Evolutionary conservation across 306 rosid species (phyloP), one percentile per base, ranked within the genome.

Genomic region (Senna siamea): DNA sequence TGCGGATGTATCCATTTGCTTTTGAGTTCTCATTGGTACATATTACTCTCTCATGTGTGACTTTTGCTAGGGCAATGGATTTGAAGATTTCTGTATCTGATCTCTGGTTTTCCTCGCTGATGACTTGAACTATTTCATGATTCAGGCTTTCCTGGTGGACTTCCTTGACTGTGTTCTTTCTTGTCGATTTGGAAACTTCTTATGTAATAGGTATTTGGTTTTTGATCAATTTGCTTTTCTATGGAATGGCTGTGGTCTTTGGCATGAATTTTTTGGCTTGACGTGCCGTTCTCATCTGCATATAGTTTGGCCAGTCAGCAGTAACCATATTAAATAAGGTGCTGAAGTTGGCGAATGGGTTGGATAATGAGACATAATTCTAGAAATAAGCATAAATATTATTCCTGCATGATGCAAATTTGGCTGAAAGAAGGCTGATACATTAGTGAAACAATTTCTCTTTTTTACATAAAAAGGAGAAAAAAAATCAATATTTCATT

Each of bases 181-280:
- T 10, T 94, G 93, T 76, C 98, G 96, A 73, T 94, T 94, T 86
- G 99, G 97, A 66, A 94, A 94, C 78, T 94, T 94, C 93, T 87
- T 94, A 62, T 90, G 91, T 82, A 92, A 94, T 77, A 89, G 99
- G 99, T 94, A 86, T 32, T 43, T 83, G 70, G 43, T 66, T 81
- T 74, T 55, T 37, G 48, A 19, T 64, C 60, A 7, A 55, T 58
- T 70, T 67, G 41, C 66, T 50, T 76, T 79, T 54, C 50, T 34
- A 20, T 35, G 40, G 52, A 48, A 60, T 22, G 79, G 76, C 35
- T 66, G 6, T 77, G 75, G 67, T 76, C 23, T 62, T 69, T 70
- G 74, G 44, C 69, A 23, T 74, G 73, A 76, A 32, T 60, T 74
- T 78, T 68, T 34, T 30, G 23, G 66, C 60, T 30, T 79, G 59